phyloP scores from a whole-genome alignment of 805 yeast genomes.

The Sugiyamaella qingdaonensis region DNA sequence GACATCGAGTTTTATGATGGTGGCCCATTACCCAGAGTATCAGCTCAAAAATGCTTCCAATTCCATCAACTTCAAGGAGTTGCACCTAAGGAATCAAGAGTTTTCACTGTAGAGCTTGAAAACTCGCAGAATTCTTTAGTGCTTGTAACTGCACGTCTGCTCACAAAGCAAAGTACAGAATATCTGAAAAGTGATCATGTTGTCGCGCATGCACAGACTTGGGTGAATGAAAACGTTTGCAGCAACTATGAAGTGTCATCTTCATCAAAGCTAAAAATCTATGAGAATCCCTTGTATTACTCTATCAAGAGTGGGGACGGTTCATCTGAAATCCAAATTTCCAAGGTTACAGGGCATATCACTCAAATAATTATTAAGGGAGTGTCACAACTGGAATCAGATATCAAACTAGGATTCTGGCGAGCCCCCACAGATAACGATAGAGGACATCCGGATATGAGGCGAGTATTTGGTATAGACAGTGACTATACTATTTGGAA shows the following conservation, averaged over 20 bases:
- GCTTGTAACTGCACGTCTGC: conserved; percentile 3
- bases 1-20: not conserved
- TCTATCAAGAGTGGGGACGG: not conserved
- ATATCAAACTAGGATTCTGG: conserved; percentile 24
- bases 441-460: conserved; percentile 22
- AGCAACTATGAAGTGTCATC: no score
- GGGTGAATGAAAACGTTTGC: no score
- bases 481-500: conserved; percentile 27
- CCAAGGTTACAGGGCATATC: conserved; percentile 12
- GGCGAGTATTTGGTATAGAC: conserved; percentile 5
- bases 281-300: not conserved
- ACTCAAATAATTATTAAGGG: conserved; percentile 10
- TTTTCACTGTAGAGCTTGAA: not conserved
- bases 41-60: no score
- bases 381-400: not conserved
- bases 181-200: no score
- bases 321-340: not conserved
- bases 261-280: no score
- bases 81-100: not conserved
- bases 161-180: not conserved
- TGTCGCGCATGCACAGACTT: no score
- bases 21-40: no score
- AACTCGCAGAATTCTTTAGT: not conserved
- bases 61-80: not conserved
- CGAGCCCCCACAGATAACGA: conserved; percentile 35